phyloP scores from a whole-genome alignment of 2,329 filamentous ascomycete genomes.

The Pseudogymnoascus sp. region DNA sequence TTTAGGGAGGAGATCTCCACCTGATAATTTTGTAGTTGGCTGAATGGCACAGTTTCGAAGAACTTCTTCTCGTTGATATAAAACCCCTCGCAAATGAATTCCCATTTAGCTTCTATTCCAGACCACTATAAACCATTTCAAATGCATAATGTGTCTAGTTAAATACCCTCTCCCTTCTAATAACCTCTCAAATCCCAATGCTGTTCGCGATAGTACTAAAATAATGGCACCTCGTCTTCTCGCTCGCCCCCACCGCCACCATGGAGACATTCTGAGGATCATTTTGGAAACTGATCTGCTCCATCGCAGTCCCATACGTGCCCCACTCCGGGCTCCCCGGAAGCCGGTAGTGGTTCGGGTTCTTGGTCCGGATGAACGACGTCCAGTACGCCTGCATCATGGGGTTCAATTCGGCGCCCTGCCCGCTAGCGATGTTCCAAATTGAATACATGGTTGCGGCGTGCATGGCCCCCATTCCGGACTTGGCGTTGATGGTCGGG shows the following conservation, averaged over 20 bases:
- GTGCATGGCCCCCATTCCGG: slow-evolving; percentile 57
- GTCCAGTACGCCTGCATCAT: slow-evolving; percentile 65
- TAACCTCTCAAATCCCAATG: not conserved
- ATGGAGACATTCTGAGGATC: slow-evolving; percentile 31
- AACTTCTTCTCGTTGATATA: not conserved
- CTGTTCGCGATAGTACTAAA: slow-evolving; percentile 35
- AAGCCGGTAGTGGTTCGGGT: slow-evolving; percentile 52
- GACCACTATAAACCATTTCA: not conserved
- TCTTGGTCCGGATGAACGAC: slow-evolving; percentile 56
- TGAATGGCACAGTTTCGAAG: not conserved
- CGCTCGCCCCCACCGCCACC: slow-evolving; percentile 33
- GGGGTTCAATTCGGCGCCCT: slow-evolving; percentile 49
- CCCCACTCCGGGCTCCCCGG: slow-evolving; percentile 43
- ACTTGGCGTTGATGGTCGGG: slow-evolving; percentile 42
- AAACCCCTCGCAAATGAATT: not conserved
- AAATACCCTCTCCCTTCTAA: not conserved
- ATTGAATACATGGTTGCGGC: slow-evolving; percentile 58
- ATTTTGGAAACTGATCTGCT: slow-evolving; percentile 33
- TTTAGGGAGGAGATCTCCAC: not conserved
- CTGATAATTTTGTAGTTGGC: not conserved
- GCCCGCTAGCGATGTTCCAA: slow-evolving; percentile 53
- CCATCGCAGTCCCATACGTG: slow-evolving; percentile 29
- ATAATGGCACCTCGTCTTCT: slow-evolving; percentile 39
- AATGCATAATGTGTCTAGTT: not conserved
- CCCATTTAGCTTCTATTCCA: not conserved